Base-by-base conservation (phyloP, 2,329 filamentous ascomycete species). In the Dactylonectria macrodidyma region DNA sequence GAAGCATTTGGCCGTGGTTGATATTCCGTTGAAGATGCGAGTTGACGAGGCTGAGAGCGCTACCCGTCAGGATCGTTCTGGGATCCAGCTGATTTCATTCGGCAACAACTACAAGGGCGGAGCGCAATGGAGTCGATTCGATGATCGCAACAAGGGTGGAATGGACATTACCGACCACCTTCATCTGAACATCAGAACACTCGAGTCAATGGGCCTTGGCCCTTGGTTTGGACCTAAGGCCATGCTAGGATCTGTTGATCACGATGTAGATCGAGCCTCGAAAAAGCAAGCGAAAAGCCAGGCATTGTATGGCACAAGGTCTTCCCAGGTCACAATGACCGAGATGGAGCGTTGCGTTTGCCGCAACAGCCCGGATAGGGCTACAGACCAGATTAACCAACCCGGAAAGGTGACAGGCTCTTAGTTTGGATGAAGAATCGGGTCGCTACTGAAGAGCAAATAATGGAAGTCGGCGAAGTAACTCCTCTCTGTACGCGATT, bases 211-310 rank as follows among this genome's bases (percentile, higher is more conserved):
- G 8, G 47, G 47, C 22, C 47, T 14, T 14, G 47, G 47, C 2
- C 47, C 47, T 50, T 50, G 47, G 47, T 50, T 50, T 14, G 47
- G 47, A 11, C 47, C 47, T 6, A 50, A 50, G 47, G 47, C 19
- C 5, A 50, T 50, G 47, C 47, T 50, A 4, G 47, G 47, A 50
- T 50, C 47, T 26, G 47, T 50, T 50, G 47, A 50, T 30, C 47
- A 50, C 10, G 11, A 50, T 30, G 47, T 50, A 2, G 47, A 50
- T 50, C 47, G 22, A 50, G 47, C 19, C 12, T 12, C 47, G 5
- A 50, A 47, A 26, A 50, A 24, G 11, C 19, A 50, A 50, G 47
- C 47, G 11, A 50, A 14, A 4, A 50, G 14, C 22, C 47, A 50
- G 7, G 47, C 3, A 3, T 5, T 50, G 47, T 50, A 30, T 30